Base-by-base conservation (phyloP, 2,329 filamentous ascomycete species). In the Colletotrichum sp. region DNA sequence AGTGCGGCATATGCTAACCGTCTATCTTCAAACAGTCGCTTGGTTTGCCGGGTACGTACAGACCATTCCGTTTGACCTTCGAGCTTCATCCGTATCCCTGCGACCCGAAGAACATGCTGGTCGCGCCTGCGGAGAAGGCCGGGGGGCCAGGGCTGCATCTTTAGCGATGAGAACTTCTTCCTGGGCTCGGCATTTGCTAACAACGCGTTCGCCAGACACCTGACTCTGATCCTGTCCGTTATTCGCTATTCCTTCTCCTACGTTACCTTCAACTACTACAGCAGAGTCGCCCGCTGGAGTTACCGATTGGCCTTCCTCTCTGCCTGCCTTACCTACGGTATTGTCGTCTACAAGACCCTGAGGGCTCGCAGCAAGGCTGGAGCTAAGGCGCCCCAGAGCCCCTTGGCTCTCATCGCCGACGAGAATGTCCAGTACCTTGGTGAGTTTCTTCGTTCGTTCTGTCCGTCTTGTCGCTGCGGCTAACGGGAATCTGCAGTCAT, bases 361-460 rank as follows among this genome's bases (percentile, higher is more conserved):
- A 93, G 96, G 79, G 95, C 96, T 80, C 94, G 95, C 80, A 91
- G 94, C 81, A 94, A 95, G 90, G 90, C 93, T 66, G 93, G 94
- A 78, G 92, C 89, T 77, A 92, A 88, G 84, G 85, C 92, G 81
- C 92, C 86, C 52, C 83, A 84, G 68, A 92, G 94, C 75, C 85
- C 90, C 65, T 71, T 96, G 75, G 91, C 93, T 77, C 88, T 98
- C 79, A 89, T 94, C 72, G 89, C 92, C 15, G 97, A 99, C 84
- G 97, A 99, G 90, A 99, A 99, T 86, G 95, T 99, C 69, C 97
- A 99, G 87, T 99, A 99, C 85, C 91, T 99, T 77, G 89, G 97
- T 99, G 91, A 84, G 95, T 88, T 13, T 13, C n/a, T 21, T 49
- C 68, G 67, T 71, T 28, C 34, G 69, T 77, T 36, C 74, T 72